Base-by-base conservation (phyloP, 305 asterid genomes). In the Nicotiana rustica region DNA sequence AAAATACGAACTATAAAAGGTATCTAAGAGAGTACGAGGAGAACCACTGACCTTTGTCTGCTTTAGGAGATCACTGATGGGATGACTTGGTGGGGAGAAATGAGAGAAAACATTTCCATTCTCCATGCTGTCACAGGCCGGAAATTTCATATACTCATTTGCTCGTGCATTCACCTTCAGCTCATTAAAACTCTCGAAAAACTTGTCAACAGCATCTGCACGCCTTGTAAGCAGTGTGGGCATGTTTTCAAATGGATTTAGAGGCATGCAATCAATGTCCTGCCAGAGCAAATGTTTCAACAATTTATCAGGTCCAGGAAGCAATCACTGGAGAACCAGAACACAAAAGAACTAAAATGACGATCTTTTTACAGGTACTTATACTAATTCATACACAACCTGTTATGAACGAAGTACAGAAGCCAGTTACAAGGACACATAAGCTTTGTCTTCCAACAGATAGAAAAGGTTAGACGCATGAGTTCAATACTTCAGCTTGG, bases 261-360 rank as follows among this genome's bases (percentile, higher is more conserved):
- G 87, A 52, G 99, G 99, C 98, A 93, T 94, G 90, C 98, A 94
- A 85, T 96, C 97, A 83, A 92, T 90, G 83, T 94, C 99, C 99
- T 96, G 92, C 84, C 88, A 84, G 82, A 85, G 62, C 70, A 81
- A 81, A 33, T 9, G 38, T 71, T 41, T 10, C 47, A 64, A 67
- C 68, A 33, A 67, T 78, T 44, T 64, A 55, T 76, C 49, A 29
- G 17, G 80, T 76, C 31, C 66, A 75, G 47, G 52, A 75, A 75
- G 49, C 49, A 76, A 55, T 17, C 66, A 76, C 29, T 17, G 65
- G 17, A 29, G 17, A 76, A 76, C 80, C 66, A 76, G 55, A 76
- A 29, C 17, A 76, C 49, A 76, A 75, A 75, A 44, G 36, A 52
- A 76, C 31, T 55, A 44, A 73, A 49, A 73, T 49, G 15, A 4